A percentile compares a stretch with the other conserved stretches of the same genome.
These are phyloP conservation scores for Corchorus olitorius DNA, from an alignment of 345 rosid genomes.

Conservation along the genomic window DNA sequence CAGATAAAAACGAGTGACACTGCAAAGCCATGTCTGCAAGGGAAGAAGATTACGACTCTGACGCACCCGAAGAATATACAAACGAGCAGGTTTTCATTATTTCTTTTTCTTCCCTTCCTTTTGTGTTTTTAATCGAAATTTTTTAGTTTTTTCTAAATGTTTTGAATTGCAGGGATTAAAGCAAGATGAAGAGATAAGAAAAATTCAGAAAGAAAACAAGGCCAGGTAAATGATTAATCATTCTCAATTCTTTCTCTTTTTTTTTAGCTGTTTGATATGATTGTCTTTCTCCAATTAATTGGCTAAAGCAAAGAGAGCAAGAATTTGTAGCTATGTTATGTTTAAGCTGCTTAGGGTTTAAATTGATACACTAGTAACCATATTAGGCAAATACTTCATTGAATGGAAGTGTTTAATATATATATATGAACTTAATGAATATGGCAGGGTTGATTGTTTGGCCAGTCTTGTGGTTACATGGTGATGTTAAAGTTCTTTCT, in stretches of 20 bases:
- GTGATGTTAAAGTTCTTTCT: background rate
- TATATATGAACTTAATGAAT: too few relatives aligned
- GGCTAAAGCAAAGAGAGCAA: too few relatives aligned
- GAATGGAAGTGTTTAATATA: too few relatives aligned
- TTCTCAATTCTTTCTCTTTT: background rate
- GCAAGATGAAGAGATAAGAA: slow-evolving; percentile 62
- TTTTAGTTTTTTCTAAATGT: background rate
- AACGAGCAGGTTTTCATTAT: slow-evolving; percentile 60
- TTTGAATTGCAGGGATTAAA: slow-evolving; percentile 49
- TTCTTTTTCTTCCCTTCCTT: background rate
- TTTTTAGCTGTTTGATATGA: background rate
- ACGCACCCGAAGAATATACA: slow-evolving; percentile 80
- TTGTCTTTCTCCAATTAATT: too few relatives aligned
- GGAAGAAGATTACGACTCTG: slow-evolving; percentile 58
- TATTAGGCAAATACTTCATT: too few relatives aligned
- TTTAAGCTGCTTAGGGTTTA: too few relatives aligned
- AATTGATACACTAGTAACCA: too few relatives aligned
- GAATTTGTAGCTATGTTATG: too few relatives aligned
- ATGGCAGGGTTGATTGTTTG: background rate
- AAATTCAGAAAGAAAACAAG: slow-evolving; percentile 60
- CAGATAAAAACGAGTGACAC: background rate
- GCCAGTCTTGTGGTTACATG: background rate
- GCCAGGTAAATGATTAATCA: slow-evolving; percentile 45
- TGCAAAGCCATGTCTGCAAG: slow-evolving; percentile 46
- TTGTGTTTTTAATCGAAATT: background rate